These are phyloP conservation scores for Sambucus nigra DNA, from an alignment of 129 eudicot genomes.

Conservation along the genomic window DNA sequence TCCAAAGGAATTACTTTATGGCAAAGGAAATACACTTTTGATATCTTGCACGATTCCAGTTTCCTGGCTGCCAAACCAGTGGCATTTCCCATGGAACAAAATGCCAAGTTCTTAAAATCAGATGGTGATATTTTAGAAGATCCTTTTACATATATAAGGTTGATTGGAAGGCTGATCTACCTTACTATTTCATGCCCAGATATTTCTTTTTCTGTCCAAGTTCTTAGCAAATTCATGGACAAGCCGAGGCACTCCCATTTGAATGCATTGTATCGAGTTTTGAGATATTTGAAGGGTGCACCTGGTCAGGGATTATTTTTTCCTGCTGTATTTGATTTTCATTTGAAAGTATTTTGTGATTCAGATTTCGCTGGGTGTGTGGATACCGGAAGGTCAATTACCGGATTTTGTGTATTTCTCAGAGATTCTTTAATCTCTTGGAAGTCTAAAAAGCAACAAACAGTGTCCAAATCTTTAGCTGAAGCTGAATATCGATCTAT, in stretches of 20 bases:
- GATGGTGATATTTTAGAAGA: neutral
- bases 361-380: slow-evolving; percentile 1
- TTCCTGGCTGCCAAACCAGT: neutral
- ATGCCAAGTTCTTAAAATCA: neutral
- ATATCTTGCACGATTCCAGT: neutral
- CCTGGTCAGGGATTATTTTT: neutral
- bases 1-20: neutral
- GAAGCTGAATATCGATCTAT: no score
- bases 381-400: neutral
- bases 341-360: neutral
- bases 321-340: neutral
- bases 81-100: neutral
- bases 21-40: neutral
- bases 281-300: neutral
- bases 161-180: neutral
- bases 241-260: neutral
- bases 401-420: neutral
- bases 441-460: neutral
- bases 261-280: neutral
- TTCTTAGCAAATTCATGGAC: neutral
- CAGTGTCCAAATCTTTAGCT: neutral
- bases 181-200: neutral
- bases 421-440: neutral
- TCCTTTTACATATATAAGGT: neutral
- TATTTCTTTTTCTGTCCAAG: neutral